Base-by-base conservation (phyloP, 2,329 filamentous ascomycete species). In the Mycosphaerella arachidis region DNA sequence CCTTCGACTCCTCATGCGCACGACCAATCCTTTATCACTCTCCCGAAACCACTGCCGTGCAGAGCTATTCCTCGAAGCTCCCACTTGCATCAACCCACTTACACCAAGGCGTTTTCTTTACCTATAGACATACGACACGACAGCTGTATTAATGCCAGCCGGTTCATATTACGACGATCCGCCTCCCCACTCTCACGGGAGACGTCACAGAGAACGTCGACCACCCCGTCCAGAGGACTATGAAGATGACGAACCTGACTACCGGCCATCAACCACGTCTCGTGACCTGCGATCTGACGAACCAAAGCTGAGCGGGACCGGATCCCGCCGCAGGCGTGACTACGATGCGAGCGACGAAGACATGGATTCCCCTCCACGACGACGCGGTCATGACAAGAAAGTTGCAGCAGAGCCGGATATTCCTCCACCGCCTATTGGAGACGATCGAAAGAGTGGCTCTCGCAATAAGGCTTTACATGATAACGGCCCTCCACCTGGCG, bases 321-420 rank as follows among this genome's bases (percentile, higher is more conserved):
- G 60, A 46, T 51, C 20, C 10, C 59, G 62, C 52, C 59, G 53
- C 20, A 56, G 58, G 33, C 55, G 56, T 55, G 65, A 68, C 37
- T 71, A 70, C 59, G 67, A 70, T 57, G 68, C 67, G 5, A 69
- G 66, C 53, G 69, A 71, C 53, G 69, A 71, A 45, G 67, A 70
- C 24, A 24, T 24, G 40, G 60, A 65, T 46, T 56, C 65, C 45
- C 62, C 64, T 9, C 52, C 24, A 24, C 24, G 63, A n/a, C 56
- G 60, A 43, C 60, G 63, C 10, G 45, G 58, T 31, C 58, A 59
- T 46, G 59, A 61, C 24, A 60, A 60, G 31, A 57, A 63, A 37
- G 61, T 58, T 52, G 29, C 48, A 35, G 37, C 56, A 12, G 59
- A 56, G n/a, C 59, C 60, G 35, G 63, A 64, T 6, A 59, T 67